Evolutionary conservation across 2,329 filamentous ascomycete genomes (phyloP), one percentile per base, ranked within the genome.

Genomic region (Phoma herbarum): DNA sequence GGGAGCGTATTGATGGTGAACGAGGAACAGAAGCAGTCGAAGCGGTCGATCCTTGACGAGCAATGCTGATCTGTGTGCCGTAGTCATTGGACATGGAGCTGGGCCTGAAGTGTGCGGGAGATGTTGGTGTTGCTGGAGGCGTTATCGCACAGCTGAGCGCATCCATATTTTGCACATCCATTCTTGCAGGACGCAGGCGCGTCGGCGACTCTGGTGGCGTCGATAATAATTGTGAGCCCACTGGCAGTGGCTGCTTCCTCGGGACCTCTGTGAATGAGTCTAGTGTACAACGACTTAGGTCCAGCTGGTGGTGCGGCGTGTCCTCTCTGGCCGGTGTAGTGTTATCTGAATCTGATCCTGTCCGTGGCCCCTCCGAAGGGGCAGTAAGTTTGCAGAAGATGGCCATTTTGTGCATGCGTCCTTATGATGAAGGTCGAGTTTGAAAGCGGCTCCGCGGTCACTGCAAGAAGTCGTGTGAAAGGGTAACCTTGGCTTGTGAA

Each of bases 101-200:
- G 11, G 57, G 60, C 22, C 63, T 67, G 12, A 65, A 62, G 49
- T 73, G 70, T 18, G 60, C 63, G 14, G 59, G 26, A 9, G 50
- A 55, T n/a, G 65, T 70, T 2, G 73, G 74, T 37, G 74, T 75
- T 4, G 60, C 53, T 1, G 74, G 73, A 6, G 74, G 73, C 12
- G 74, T 75, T 28, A 70, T 48, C 10, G 64, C 56, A 46, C 62
- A 60, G 42, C 58, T 64, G 44, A 65, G 69, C 45, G 62, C 33
- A n/a, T 52, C 63, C n/a, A 25, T 42, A 11, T 62, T 54, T 14
- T 62, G 56, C 3, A 55, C 26, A 20, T 60, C 63, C 62, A 73
- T 69, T 9, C 54, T 70, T 18, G 53, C 42, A 14, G 64, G 53
- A 43, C 63, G 57, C 33, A 56, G 33, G n/a, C 64, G 58, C 3